Percentiles rank a stretch among this genome's conserved stretches.
These are phyloP conservation scores for Ramaria rubella DNA, from an alignment of 768 basidiomycete species.

Conservation along the genomic window DNA sequence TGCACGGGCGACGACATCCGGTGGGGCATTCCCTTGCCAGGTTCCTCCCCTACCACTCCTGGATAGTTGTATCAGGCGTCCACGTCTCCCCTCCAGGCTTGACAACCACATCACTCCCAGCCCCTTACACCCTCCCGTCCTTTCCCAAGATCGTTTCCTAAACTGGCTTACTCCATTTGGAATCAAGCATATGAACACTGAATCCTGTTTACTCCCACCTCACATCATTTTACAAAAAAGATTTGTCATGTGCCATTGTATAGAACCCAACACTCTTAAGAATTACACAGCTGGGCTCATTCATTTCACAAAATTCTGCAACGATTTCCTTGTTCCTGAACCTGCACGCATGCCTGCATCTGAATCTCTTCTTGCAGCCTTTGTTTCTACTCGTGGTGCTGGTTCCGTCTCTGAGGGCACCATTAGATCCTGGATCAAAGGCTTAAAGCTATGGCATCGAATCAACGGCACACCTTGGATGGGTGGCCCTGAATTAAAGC, in stretches of 20 bases:
- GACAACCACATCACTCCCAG: neutral
- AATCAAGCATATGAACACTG: neutral
- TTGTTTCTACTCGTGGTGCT: constrained; percentile 22
- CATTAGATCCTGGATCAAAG: constrained; percentile 30
- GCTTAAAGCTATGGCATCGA: constrained; percentile 33
- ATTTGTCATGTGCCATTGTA: neutral
- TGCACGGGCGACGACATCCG: too few species aligned
- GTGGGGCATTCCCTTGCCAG: neutral
- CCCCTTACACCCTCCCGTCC: neutral
- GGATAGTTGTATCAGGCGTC: neutral
- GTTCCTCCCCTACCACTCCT: neutral
- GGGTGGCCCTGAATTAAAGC: constrained; percentile 20
- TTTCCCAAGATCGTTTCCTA: neutral
- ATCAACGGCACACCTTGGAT: constrained; percentile 31
- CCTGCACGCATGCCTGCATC: constrained; percentile 24
- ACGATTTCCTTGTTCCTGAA: constrained; percentile 28
- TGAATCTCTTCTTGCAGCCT: constrained; percentile 23
- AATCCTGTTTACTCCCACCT: neutral
- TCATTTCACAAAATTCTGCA: constrained; percentile 33
- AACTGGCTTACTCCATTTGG: neutral
- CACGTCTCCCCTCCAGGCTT: neutral
- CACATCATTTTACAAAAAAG: neutral
- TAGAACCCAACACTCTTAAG: neutral
- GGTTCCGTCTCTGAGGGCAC: too few species aligned
- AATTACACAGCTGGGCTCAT: constrained; percentile 29